Conservation (phyloP, 257 asterid genomes). For the Verbascum thapsus region DNA sequence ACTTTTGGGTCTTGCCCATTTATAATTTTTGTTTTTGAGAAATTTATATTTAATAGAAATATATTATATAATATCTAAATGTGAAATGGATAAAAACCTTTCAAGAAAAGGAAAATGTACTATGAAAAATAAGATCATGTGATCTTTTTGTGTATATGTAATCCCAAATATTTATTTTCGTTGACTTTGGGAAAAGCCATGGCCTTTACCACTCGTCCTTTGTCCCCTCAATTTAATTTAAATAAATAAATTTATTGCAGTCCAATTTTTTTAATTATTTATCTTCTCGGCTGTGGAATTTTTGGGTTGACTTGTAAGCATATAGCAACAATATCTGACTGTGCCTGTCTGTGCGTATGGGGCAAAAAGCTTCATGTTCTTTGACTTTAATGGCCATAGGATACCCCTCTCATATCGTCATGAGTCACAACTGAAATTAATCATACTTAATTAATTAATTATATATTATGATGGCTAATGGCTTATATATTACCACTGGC, state of each 20-base stretch:
- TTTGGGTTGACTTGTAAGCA: slow-evolving; percentile 10
- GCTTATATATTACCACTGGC: slow-evolving; percentile 18
- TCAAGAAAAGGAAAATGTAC: too few species aligned
- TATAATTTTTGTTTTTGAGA: too few species aligned
- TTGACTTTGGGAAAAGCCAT: slow-evolving; percentile 24
- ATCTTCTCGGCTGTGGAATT: neutral
- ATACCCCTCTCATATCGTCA: slow-evolving; percentile 38
- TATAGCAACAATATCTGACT: too few species aligned
- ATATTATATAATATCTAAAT: too few species aligned
- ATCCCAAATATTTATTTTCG: neutral
- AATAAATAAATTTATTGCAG: neutral
- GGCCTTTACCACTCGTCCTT: slow-evolving; percentile 21
- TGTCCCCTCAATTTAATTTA: neutral
- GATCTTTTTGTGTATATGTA: too few species aligned
- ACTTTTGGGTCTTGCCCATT: too few species aligned
- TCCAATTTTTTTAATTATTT: neutral
- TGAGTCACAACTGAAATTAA: slow-evolving; percentile 24
- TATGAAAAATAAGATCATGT: too few species aligned
- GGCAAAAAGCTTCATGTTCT: neutral
- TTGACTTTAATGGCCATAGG: slow-evolving; percentile 32
- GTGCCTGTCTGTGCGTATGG: too few species aligned
- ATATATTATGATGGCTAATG: slow-evolving; percentile 4
- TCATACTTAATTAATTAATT: neutral
- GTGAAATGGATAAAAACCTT: too few species aligned
- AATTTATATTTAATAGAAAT: too few species aligned